Evolutionary conservation across 179 eudicot species (phyloP).

Genomic region (Silene vulgaris): DNA sequence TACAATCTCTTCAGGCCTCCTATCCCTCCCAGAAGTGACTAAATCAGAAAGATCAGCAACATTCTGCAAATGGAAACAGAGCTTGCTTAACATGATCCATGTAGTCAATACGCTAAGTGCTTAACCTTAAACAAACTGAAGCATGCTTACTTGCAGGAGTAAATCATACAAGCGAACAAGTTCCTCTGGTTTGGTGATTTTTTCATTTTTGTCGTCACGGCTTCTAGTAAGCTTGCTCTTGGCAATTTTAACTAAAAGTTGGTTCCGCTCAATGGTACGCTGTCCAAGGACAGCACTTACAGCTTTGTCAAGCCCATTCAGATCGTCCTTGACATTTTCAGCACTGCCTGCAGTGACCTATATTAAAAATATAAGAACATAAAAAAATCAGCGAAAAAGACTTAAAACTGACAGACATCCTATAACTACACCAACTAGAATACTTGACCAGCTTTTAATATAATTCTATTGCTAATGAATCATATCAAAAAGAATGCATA

Average conservation of each 20-base stretch:
- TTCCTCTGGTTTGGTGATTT: conserved; percentile 86
- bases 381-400: conserved; percentile 18
- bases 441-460: conserved; percentile 2
- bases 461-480: background rate
- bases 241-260: conserved; percentile 69
- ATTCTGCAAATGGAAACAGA: conserved; percentile 52
- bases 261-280: conserved; percentile 87
- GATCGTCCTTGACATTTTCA: conserved; percentile 78
- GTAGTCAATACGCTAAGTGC: background rate
- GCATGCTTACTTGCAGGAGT: conserved; percentile 59
- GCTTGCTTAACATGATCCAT: conserved; percentile 7
- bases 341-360: conserved; percentile 80
- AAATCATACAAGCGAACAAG: conserved; percentile 89
- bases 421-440: conserved; percentile 5
- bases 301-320: conserved; percentile 95
- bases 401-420: background rate
- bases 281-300: conserved; percentile 81
- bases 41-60: conserved; percentile 83
- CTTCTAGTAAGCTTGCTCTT: conserved; percentile 70
- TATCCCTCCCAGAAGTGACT: conserved; percentile 91
- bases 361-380: background rate
- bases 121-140: conserved; percentile 2
- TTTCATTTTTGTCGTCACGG: conserved; percentile 77
- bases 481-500: conserved; percentile 25
- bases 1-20: conserved; percentile 65